A percentile compares a stretch with the other conserved stretches of the same genome.
These are phyloP conservation scores for Simplicillium sp. DNA, from an alignment of 2,329 filamentous ascomycete species.

Conservation along the genomic window DNA sequence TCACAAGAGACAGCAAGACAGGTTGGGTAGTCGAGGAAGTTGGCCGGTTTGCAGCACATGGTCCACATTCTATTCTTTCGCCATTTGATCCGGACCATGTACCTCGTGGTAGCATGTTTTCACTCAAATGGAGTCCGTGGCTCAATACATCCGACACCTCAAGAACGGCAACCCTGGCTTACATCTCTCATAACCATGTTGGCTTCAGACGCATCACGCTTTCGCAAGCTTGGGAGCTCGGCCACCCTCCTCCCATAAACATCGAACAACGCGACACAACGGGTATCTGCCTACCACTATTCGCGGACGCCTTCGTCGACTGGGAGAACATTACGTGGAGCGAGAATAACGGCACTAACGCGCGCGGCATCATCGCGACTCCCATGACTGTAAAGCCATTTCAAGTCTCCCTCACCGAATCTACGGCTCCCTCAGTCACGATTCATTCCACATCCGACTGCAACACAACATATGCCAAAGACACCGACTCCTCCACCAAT, in stretches of 20 bases:
- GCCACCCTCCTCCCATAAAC: slow-evolving; percentile 24
- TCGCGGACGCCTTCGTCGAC: slow-evolving; percentile 42
- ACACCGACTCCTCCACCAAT: slow-evolving; percentile 25
- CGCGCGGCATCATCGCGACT: slow-evolving; percentile 44
- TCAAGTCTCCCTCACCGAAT: slow-evolving; percentile 31
- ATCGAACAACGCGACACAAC: slow-evolving; percentile 31
- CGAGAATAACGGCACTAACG: slow-evolving; percentile 25
- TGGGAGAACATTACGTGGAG: slow-evolving; percentile 43
- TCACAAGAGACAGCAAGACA: slow-evolving; percentile 17
- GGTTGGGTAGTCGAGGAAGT: slow-evolving; percentile 43
- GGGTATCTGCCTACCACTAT: slow-evolving; percentile 40
- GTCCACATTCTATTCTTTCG: slow-evolving; percentile 28
- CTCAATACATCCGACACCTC: slow-evolving; percentile 17
- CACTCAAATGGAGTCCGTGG: slow-evolving; percentile 48
- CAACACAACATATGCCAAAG: slow-evolving; percentile 31
- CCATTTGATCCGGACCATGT: slow-evolving; percentile 36
- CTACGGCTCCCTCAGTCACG: slow-evolving; percentile 11
- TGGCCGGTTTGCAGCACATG: slow-evolving; percentile 35
- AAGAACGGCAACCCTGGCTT: slow-evolving; percentile 36
- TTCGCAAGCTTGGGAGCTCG: slow-evolving; percentile 20
- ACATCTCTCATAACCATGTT: slow-evolving; percentile 40
- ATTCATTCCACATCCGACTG: slow-evolving; percentile 34
- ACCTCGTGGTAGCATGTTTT: slow-evolving; percentile 38
- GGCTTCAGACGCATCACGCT: slow-evolving; percentile 44
- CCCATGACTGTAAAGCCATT: slow-evolving; percentile 41